Evolutionary conservation across 371 early-diverging fungal genomes (phyloP), one percentile per base, ranked within the genome.

Genomic region (Smittium culicis): DNA sequence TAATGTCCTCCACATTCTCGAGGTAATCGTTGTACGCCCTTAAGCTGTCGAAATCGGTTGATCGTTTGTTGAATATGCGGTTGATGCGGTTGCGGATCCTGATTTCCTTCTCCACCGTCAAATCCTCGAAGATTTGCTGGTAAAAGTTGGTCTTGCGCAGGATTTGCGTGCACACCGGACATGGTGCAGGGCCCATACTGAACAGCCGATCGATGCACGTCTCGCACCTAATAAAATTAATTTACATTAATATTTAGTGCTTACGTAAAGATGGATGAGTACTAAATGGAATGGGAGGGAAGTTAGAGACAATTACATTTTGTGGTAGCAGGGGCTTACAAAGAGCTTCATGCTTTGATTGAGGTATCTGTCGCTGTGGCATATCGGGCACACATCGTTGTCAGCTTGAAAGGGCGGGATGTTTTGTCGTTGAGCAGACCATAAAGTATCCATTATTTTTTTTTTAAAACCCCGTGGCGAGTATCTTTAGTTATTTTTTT

Each of bases 241-340:
- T n/a, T n/a, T n/a, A n/a, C n/a, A n/a, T n/a, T n/a, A n/a, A n/a
- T n/a, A n/a, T n/a, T n/a, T n/a, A n/a, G n/a, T n/a, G n/a, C n/a
- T n/a, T n/a, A n/a, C n/a, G n/a, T n/a, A n/a, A n/a, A n/a, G n/a
- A n/a, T n/a, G n/a, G n/a, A n/a, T n/a, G n/a, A n/a, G n/a, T n/a
- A n/a, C n/a, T n/a, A n/a, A n/a, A n/a, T n/a, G n/a, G n/a, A n/a
- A n/a, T n/a, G n/a, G n/a, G n/a, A n/a, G n/a, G n/a, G n/a, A n/a
- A n/a, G n/a, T n/a, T n/a, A n/a, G 45, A 20, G 20, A 45, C 5
- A 59, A 5, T 59, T 59, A 66, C 92, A 98, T 90, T 78, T 91
- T 95, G 80, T 99, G 99, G 73, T 93, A 96, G 77, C 99, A 99
- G 25, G 96, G 94, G 58, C 92, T 90, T 27, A 96, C 95, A 35